Evolutionary conservation across 768 basidiomycete genomes (phyloP).

Genomic region (Boletus rex-veris): DNA sequence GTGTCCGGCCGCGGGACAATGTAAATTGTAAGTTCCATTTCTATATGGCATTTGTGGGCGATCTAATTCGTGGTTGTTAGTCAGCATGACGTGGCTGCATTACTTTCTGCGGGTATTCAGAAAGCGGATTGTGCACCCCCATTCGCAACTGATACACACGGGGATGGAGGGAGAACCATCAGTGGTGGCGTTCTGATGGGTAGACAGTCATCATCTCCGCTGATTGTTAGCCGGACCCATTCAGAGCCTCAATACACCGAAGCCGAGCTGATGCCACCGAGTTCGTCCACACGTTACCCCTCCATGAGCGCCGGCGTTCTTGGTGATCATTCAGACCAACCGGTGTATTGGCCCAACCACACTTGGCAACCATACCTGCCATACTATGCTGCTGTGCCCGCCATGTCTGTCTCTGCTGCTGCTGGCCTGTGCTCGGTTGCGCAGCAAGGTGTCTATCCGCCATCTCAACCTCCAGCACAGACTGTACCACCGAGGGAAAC

Average conservation of each 20-base stretch:
- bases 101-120: constrained; percentile 19
- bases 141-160: constrained; percentile 3
- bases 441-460: constrained; percentile 3
- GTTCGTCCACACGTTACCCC: constrained; percentile 25
- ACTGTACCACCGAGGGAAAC: background rate
- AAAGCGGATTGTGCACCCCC: constrained; percentile 6
- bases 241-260: constrained; percentile 29
- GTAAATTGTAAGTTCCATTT: constrained; percentile 37
- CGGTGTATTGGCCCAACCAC: constrained; percentile 14
- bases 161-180: constrained; percentile 20
- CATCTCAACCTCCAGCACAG: background rate
- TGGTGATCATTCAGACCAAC: constrained; percentile 7
- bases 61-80: constrained; percentile 6
- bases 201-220: constrained; percentile 12
- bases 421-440: background rate
- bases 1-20: constrained; percentile 41
- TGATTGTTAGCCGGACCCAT: background rate
- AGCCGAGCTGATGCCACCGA: constrained; percentile 27
- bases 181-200: constrained; percentile 25
- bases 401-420: background rate
- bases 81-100: constrained; percentile 20
- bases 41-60: background rate
- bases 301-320: background rate
- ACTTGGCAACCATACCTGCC: constrained; percentile 20
- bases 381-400: constrained; percentile 29